These are phyloP conservation scores for Cyanodermella asteris DNA, from an alignment of 2,329 filamentous ascomycete species.

Conservation along the genomic window DNA sequence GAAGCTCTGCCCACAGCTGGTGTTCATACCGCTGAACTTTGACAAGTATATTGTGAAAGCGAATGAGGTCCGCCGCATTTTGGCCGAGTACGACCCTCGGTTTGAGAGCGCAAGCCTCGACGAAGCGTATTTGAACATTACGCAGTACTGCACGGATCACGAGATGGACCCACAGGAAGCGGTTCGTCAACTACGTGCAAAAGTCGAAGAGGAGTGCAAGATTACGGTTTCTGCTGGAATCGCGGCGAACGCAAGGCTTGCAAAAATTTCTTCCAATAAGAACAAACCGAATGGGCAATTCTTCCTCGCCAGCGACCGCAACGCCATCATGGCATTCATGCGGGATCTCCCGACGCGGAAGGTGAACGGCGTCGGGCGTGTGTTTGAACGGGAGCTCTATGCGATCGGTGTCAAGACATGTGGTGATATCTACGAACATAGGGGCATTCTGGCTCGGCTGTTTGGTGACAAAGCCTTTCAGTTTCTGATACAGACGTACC, in stretches of 20 bases:
- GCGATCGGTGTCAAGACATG: slow-evolving; percentile 76
- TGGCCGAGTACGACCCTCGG: slow-evolving; percentile 69
- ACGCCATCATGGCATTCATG: slow-evolving; percentile 70
- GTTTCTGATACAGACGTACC: slow-evolving; percentile 63
- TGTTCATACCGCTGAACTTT: slow-evolving; percentile 68
- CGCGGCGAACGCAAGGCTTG: slow-evolving; percentile 75
- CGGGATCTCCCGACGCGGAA: slow-evolving; percentile 62
- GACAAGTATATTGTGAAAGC: slow-evolving; percentile 83
- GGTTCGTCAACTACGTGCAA: slow-evolving; percentile 53
- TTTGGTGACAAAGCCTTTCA: slow-evolving; percentile 84
- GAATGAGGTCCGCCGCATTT: slow-evolving; percentile 58
- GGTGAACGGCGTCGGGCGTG: slow-evolving; percentile 84
- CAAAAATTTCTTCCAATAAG: slow-evolving; percentile 85
- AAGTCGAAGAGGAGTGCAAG: slow-evolving; percentile 53
- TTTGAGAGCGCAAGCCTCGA: slow-evolving; percentile 92
- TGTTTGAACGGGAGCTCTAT: slow-evolving; percentile 74
- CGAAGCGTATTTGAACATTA: slow-evolving; percentile 91
- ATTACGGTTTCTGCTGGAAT: slow-evolving; percentile 90
- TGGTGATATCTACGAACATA: slow-evolving; percentile 61
- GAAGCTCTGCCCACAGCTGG: slow-evolving; percentile 72
- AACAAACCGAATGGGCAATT: slow-evolving; percentile 97
- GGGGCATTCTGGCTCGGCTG: slow-evolving; percentile 50
- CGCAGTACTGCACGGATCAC: slow-evolving; percentile 55
- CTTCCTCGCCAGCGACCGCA: slow-evolving; percentile 46
- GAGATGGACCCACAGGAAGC: slow-evolving; percentile 47